A percentile compares a stretch with the other conserved stretches of the same genome.
phyloP scores from a whole-genome alignment of 2,329 filamentous ascomycete genomes.

The Fusarium compactum region DNA sequence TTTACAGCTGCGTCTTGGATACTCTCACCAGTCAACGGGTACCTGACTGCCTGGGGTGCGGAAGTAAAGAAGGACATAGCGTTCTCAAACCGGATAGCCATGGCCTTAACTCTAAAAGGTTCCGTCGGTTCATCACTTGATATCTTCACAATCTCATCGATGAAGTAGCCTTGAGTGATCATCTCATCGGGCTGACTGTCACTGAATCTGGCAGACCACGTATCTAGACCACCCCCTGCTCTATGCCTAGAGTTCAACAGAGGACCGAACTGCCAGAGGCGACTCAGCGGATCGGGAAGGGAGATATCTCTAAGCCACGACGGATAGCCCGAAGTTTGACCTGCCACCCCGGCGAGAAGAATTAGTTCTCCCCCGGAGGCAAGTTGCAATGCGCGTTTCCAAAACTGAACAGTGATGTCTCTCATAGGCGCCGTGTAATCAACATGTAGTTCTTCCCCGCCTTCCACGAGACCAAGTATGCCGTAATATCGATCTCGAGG shows the following conservation, averaged over 20 bases:
- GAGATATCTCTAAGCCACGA: slow-evolving; percentile 16
- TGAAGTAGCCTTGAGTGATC: background rate
- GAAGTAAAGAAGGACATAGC: background rate
- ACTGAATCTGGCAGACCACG: background rate
- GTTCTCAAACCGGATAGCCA: background rate
- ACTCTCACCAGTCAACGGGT: background rate
- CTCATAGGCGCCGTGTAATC: slow-evolving; percentile 1
- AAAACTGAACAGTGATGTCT: slow-evolving; percentile 10
- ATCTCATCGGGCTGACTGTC: background rate
- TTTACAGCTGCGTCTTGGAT: background rate
- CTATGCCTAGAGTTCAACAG: background rate
- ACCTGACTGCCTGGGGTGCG: rapidly evolving
- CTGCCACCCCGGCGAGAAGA: background rate
- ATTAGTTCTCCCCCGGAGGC: background rate
- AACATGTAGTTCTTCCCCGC: background rate
- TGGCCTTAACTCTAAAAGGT: rapidly evolving
- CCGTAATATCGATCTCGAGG: slow-evolving; percentile 15
- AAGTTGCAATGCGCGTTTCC: slow-evolving; percentile 2
- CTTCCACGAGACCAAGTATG: slow-evolving; percentile 8
- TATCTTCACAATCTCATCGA: background rate
- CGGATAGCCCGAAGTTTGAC: background rate
- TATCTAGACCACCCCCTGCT: background rate
- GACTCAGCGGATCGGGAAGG: background rate
- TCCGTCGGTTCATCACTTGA: background rate
- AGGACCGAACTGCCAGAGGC: background rate